Conservation (phyloP, 331 rosid genomes). For the Quercus lobata region DNA sequence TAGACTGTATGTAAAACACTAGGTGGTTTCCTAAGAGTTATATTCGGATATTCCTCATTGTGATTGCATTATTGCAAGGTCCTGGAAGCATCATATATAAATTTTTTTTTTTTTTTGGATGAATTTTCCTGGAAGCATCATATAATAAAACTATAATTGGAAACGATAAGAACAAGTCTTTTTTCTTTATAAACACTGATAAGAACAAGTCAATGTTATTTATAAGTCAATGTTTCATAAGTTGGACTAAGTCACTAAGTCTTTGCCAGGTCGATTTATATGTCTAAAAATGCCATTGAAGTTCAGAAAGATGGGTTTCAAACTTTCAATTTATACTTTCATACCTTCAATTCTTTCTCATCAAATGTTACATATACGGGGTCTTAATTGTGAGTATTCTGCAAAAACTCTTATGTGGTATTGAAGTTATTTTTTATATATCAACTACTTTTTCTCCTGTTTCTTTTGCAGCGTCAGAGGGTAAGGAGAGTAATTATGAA, state of each 20-base stretch:
- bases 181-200: neutral
- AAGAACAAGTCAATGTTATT: neutral
- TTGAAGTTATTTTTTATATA: neutral
- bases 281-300: neutral
- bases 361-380: constrained; percentile 35
- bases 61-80: too few species aligned
- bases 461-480: too few species aligned
- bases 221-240: neutral
- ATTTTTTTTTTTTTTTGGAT: too few species aligned
- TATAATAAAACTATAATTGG: too few species aligned
- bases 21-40: too few species aligned
- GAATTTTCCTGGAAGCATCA: too few species aligned
- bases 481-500: too few species aligned
- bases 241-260: constrained; percentile 39
- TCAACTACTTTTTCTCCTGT: too few species aligned
- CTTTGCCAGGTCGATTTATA: neutral
- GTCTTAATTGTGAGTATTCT: constrained; percentile 71
- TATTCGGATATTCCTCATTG: too few species aligned
- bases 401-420: constrained; percentile 84
- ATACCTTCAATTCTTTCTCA: constrained; percentile 89
- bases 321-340: neutral
- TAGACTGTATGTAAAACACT: too few species aligned
- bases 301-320: neutral
- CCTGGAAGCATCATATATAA: too few species aligned
- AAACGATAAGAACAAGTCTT: too few species aligned